Evolutionary conservation across 371 early-diverging fungal species (phyloP), one percentile per base, ranked within the genome.

Genomic region (Apophysomyces elegans): DNA sequence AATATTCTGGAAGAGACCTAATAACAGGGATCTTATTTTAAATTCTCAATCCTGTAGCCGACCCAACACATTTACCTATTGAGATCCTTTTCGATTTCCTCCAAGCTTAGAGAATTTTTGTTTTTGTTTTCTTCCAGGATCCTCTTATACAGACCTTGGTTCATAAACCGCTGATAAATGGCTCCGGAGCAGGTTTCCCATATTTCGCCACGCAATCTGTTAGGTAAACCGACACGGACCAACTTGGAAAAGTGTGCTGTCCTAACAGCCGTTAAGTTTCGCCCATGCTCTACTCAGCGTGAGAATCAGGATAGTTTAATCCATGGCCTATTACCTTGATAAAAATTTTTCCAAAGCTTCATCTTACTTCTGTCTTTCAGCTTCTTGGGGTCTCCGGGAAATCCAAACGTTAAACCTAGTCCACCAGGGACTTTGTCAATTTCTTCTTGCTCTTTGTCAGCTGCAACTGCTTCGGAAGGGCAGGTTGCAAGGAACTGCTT

Each of bases 31-130:
- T 26, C 32, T 26, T 2, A 26, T 26, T 26, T 26, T 26, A 26
- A 26, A 3, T 26, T 26, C 0, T 3, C 32, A 26, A 26, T 2
- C 2, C 32, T 26, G 2, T 26, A 26, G 32, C 32, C 32, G 32
- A 26, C 32, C 2, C 2, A 3, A 26, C 32, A 26, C 3, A 3
- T 13, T 59, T 74, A 91, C 86, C 98, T 86, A 65, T 95, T 96
- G 61, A 99, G 73, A 70, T 99, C 99, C 80, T 99, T 99, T 76
- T 99, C 99, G 57, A 99, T 99, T 76, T 98, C 99, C 61, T 98
- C 99, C 0, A 89, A 86, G 4, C 93, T 90, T 16, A 90, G 71
- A 0, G 93, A 91, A 57, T 71, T 79, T 61, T 88, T 86, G 2
- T 89, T 84, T 43, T 85, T 84, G 32, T 90, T 86, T 38, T 93